These are phyloP conservation scores for Cladosporium austrohemisphaericum DNA, from an alignment of 2,329 filamentous ascomycete genomes.

Conservation along the genomic window DNA sequence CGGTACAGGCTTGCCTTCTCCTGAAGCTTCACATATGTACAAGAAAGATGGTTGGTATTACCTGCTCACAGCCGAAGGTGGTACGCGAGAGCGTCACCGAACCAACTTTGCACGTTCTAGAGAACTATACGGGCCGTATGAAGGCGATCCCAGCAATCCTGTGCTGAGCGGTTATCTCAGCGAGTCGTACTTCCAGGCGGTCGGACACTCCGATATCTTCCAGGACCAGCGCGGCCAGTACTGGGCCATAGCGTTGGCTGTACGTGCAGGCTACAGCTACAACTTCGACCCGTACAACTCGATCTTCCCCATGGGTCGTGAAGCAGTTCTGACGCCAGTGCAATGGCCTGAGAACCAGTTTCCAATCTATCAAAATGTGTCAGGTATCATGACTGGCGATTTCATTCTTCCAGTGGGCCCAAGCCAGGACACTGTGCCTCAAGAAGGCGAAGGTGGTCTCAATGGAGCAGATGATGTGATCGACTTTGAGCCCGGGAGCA, in stretches of 20 bases:
- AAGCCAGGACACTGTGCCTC: conserved; percentile 33
- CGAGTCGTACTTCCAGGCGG: conserved; percentile 44
- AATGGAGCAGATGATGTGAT: conserved; percentile 42
- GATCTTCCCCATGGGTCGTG: conserved; percentile 52
- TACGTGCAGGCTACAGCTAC: conserved; percentile 41
- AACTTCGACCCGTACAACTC: conserved; percentile 21
- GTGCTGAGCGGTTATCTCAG: conserved; percentile 23
- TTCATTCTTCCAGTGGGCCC: conserved; percentile 36
- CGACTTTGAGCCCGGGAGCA: conserved; percentile 42
- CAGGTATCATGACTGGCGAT: conserved; percentile 39
- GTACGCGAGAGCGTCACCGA: conserved; percentile 39
- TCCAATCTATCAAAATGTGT: conserved; percentile 38
- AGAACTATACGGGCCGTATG: conserved; percentile 34
- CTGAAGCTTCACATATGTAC: conserved; percentile 38
- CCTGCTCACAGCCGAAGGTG: conserved; percentile 35
- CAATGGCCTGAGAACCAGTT: conserved; percentile 45
- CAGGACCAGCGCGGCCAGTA: conserved; percentile 48
- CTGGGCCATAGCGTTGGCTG: conserved; percentile 50
- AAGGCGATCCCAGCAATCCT: conserved; percentile 22
- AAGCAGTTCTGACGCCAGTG: conserved; percentile 48
- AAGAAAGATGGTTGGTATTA: conserved; percentile 36
- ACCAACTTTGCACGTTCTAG: conserved; percentile 36
- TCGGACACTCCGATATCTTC: conserved; percentile 56
- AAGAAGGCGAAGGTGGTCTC: conserved; percentile 40
- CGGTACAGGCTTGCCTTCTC: conserved; percentile 32